A percentile compares a stretch with the other conserved stretches of the same genome.
These are phyloP conservation scores for Acaromyces ingoldii DNA, from an alignment of 1,284 basidiomycete species.

Conservation along the genomic window DNA sequence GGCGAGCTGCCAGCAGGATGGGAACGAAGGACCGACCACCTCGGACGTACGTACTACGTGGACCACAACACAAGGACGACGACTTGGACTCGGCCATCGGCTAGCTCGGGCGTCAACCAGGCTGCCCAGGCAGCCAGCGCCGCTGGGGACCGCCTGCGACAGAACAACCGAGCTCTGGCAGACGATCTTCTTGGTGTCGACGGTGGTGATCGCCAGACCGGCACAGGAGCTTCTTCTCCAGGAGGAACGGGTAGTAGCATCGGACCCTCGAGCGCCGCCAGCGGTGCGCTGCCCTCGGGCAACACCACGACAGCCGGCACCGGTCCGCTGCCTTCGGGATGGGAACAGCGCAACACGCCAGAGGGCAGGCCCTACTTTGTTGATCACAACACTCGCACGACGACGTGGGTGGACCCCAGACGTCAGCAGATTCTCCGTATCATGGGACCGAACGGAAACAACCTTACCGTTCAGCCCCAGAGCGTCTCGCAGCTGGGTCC, in stretches of 20 bases:
- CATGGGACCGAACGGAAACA: conserved; percentile 76
- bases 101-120: conserved; percentile 31
- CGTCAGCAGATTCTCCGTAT: conserved; percentile 78
- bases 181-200: conserved; percentile 51
- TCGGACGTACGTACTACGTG: conserved; percentile 75
- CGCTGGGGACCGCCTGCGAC: conserved; percentile 44
- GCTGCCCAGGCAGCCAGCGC: conserved; percentile 34
- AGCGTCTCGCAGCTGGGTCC: conserved; percentile 87
- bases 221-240: neutral
- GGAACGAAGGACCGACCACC: conserved; percentile 85
- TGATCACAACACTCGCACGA: conserved; percentile 82
- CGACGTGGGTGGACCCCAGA: conserved; percentile 96
- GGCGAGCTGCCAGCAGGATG: conserved; percentile 70
- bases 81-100: conserved; percentile 69
- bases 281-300: conserved; percentile 48
- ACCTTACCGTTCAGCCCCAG: conserved; percentile 69
- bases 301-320: conserved; percentile 67
- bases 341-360: conserved; percentile 97
- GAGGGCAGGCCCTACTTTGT: conserved; percentile 97
- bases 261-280: conserved; percentile 47
- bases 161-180: conserved; percentile 46
- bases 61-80: conserved; percentile 82
- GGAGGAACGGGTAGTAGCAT: conserved; percentile 15
- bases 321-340: conserved; percentile 83
- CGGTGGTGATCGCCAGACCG: conserved; percentile 10